A percentile compares a stretch with the other conserved stretches of the same genome.
Conservation (phyloP, 1,284 basidiomycete genomes). For the Fomitopsis palustris region DNA sequence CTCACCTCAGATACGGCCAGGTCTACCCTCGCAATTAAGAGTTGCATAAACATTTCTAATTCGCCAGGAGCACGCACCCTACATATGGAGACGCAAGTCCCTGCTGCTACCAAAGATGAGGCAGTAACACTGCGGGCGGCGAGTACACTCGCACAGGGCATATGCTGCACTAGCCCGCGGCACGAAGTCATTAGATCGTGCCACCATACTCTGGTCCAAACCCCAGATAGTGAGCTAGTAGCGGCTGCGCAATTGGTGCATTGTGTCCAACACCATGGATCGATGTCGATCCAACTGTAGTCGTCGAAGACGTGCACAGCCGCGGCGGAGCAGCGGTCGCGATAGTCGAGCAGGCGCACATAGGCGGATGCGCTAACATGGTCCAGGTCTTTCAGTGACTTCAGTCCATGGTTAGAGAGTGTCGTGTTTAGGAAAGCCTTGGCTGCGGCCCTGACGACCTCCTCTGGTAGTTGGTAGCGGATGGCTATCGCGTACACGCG, state of each 20-base stretch:
- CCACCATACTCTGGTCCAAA: no score
- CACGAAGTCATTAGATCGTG: no score
- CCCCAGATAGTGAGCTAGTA: background rate
- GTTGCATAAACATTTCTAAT: no score
- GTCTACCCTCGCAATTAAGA: no score
- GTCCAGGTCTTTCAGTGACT: background rate
- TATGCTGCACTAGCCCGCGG: no score
- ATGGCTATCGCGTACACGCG: conserved; percentile 32
- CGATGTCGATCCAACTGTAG: background rate
- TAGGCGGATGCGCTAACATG: background rate
- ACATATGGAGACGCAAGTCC: no score
- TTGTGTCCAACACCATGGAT: background rate
- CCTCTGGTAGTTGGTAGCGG: background rate
- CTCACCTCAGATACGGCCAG: no score
- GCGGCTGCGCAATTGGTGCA: background rate
- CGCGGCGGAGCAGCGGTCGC: background rate
- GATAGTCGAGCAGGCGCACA: background rate
- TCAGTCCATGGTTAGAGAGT: background rate
- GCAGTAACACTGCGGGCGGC: no score
- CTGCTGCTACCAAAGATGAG: no score
- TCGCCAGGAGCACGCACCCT: no score
- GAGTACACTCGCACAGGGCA: no score
- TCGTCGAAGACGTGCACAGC: background rate
- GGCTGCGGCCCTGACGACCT: background rate
- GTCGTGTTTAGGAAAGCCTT: background rate